Evolutionary conservation across 1,139 yeast genomes (phyloP), one percentile per base, ranked within the genome.

Genomic region (Nadsonia commutata): DNA sequence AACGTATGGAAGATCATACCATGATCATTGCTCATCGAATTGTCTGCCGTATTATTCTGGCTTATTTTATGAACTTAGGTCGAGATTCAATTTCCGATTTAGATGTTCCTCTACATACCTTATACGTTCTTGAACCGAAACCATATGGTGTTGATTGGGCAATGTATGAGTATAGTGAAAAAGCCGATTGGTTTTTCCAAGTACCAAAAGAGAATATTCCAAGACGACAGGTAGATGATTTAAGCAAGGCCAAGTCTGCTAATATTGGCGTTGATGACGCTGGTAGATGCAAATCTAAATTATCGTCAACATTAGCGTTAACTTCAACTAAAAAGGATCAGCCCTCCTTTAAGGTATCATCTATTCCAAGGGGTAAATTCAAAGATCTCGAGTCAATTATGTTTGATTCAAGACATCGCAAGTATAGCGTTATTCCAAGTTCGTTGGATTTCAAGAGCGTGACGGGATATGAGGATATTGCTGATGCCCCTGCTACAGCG

Each of bases 81-180:
- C 74, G 86, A 48, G 83, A 83, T 31, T 71, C 84, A 3, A 83
- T 88, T 48, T 90, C 94, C 2, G 94, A 84, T 54, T 68, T 88
- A 50, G 97, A 88, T 61, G 93, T 88, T 6, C 97, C 97, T 2
- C 67, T 88, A 47, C 96, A 88, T 57, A 82, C 95, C 3, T 77
- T 88, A 22, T 88, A 86, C 56, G 77, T 90, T 50, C 70, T 88
- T 48, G 97, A 88, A 56, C 86, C 90, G 46, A 84, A 83, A 56
- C 96, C 97, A 0, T 88, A 85, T 60, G 98, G 97, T 3, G 94
- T 93, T 2, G 90, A 84, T 48, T 88, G 94, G 81, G 73, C 84
- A 18, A 70, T 86, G 63, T 88, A 80, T 61, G 94, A 85, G 58
- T 88, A 81, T 60, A 81, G 83, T 54, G 96, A 85, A 52, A 66